These are phyloP conservation scores for Chaetomium fimeti DNA, from an alignment of 495 filamentous ascomycete genomes.

Conservation along the genomic window DNA sequence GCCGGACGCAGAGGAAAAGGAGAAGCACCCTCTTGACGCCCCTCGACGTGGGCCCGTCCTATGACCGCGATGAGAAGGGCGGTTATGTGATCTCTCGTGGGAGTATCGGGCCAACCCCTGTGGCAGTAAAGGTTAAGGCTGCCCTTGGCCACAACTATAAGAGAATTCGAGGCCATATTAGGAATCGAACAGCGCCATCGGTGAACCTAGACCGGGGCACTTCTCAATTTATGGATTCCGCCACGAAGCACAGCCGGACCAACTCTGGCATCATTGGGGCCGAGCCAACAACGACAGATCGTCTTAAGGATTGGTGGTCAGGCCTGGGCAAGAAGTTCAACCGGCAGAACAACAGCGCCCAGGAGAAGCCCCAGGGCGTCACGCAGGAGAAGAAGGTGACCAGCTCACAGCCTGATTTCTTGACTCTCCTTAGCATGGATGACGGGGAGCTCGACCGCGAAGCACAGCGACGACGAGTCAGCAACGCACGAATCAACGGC, in stretches of 20 bases:
- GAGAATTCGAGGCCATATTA: conserved; percentile 40
- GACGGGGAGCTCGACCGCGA: conserved; percentile 38
- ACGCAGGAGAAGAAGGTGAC: conserved; percentile 29
- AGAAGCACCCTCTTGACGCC: conserved; percentile 49
- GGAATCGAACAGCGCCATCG: conserved; percentile 41
- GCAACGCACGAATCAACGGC: conserved; percentile 31
- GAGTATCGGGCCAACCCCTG: conserved; percentile 45
- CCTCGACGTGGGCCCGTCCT: conserved; percentile 33
- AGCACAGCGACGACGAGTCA: conserved; percentile 33
- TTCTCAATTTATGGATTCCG: conserved; percentile 51
- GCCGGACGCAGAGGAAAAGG: conserved; percentile 39
- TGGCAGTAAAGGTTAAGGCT: conserved; percentile 40
- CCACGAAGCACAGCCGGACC: conserved; percentile 40
- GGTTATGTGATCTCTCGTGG: conserved; percentile 43
- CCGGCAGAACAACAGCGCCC: conserved; percentile 31
- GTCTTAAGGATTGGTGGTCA: conserved; percentile 44
- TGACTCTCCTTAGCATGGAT: conserved; percentile 41
- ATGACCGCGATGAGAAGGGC: conserved; percentile 38
- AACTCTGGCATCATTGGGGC: conserved; percentile 29
- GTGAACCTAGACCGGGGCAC: conserved; percentile 52
- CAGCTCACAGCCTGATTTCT: conserved; percentile 41
- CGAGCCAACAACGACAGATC: conserved; percentile 34
- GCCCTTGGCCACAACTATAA: conserved; percentile 40
- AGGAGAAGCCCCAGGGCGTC: conserved; percentile 23
- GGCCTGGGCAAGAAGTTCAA: conserved; percentile 41